A percentile compares a stretch with the other conserved stretches of the same genome.
Conservation (phyloP, 2,329 filamentous ascomycete species). For the Scedosporium boydii region DNA sequence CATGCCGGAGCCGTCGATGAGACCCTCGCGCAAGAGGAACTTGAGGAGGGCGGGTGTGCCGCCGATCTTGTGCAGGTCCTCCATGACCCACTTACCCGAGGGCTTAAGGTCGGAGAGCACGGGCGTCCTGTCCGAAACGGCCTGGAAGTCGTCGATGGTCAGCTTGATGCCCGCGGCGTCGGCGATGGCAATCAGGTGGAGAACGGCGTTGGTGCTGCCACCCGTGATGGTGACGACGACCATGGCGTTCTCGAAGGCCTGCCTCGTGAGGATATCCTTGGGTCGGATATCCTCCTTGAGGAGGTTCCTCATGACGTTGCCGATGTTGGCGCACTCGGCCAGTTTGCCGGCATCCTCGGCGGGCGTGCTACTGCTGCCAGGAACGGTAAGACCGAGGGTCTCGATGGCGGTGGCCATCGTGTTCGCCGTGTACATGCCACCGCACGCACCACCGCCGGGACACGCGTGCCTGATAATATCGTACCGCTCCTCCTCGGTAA, state of each 20-base stretch:
- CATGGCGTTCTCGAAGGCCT: conserved; percentile 82
- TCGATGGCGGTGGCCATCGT: conserved; percentile 80
- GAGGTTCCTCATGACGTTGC: conserved; percentile 64
- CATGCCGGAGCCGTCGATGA: conserved; percentile 69
- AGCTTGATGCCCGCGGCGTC: conserved; percentile 74
- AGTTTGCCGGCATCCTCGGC: conserved; percentile 65
- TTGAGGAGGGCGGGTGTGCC: conserved; percentile 83
- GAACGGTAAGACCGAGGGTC: conserved; percentile 73
- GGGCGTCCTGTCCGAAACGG: conserved; percentile 67
- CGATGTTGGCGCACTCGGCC: conserved; percentile 62
- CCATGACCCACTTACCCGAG: conserved; percentile 81
- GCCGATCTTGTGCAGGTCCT: conserved; percentile 73
- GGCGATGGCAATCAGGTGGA: conserved; percentile 77
- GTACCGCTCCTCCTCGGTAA: conserved; percentile 82
- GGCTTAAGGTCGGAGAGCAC: conserved; percentile 79
- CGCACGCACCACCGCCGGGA: conserved; percentile 50
- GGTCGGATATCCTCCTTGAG: conserved; percentile 70
- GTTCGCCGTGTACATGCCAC: conserved; percentile 78
- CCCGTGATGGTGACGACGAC: conserved; percentile 72
- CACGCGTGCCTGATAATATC: conserved; percentile 93
- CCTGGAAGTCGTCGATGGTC: conserved; percentile 79
- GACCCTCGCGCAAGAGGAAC: conserved; percentile 70
- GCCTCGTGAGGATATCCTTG: conserved; percentile 66
- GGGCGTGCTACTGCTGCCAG: conserved; percentile 70
- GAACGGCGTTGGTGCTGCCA: conserved; percentile 76